These are phyloP conservation scores for Suillus bovinus DNA, from an alignment of 768 basidiomycete species.

Conservation along the genomic window DNA sequence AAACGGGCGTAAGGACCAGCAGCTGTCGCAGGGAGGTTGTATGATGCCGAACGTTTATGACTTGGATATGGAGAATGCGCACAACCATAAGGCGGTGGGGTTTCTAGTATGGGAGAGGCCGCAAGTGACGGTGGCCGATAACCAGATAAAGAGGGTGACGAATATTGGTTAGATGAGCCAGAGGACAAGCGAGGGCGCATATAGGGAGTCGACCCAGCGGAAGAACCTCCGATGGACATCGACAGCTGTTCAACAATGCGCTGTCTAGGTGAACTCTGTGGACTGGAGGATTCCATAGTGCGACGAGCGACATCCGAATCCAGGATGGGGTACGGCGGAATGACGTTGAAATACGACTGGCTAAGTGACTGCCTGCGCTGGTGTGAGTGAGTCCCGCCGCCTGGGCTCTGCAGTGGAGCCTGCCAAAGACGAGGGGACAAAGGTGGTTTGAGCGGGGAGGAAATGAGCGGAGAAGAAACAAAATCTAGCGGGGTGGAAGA, in stretches of 20 bases:
- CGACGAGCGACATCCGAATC: neutral
- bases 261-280: neutral
- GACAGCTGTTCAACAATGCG: neutral
- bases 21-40: neutral
- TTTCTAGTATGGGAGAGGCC: neutral
- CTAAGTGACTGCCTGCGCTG: neutral
- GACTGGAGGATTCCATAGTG: neutral
- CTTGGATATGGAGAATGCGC: neutral
- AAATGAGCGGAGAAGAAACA: constrained; percentile 25
- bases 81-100: neutral
- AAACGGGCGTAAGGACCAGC: neutral
- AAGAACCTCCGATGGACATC: neutral
- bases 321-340: neutral
- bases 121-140: neutral
- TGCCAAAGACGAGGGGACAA: constrained; percentile 11
- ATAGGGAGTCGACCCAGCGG: neutral
- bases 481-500: neutral
- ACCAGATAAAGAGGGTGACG: neutral
- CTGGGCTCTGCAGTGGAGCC: neutral
- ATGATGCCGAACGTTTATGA: neutral
- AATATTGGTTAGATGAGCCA: neutral
- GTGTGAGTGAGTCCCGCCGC: neutral
- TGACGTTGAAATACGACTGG: neutral
- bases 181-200: neutral
- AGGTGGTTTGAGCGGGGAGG: constrained; percentile 29